Base-by-base conservation (phyloP, 495 filamentous ascomycete species). In the Aspergillus wentii region DNA sequence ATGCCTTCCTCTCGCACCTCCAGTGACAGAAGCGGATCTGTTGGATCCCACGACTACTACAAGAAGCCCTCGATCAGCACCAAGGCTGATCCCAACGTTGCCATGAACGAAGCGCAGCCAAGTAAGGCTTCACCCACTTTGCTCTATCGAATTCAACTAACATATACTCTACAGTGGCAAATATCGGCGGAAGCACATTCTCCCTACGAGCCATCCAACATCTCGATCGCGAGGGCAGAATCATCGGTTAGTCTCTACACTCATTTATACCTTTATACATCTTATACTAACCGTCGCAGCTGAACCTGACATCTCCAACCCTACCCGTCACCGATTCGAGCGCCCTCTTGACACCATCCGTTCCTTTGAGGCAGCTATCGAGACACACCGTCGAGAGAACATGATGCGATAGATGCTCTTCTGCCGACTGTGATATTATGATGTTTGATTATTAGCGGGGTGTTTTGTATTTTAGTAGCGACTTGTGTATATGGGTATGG, bases 311-410 rank as follows among this genome's bases (percentile, higher is more conserved):
- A 49, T 46, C 7, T 65, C 61, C 10, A 69, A 69, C 30, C 91
- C 91, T 4, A 96, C 91, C 8, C 78, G 91, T 38, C 80, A 71
- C 41, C 80, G 91, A 41, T 76, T 88, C 68, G 91, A 98, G 65
- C 78, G 91, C 15, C 91, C 91, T 9, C 63, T 98, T 9, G 91
- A 96, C 46, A 98, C 91, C 0, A 95, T 98, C 45, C 78, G 87
- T 40, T 80, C 79, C 7, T 96, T 96, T 50, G 85, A 98, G 54
- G 87, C 83, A 17, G 89, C 88, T 9, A 95, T 96, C 59, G 86
- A 95, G 46, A 71, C 51, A 2, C 53, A 54, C 29, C 57, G 52
- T 16, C 54, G 57, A 30, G 47, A 57, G 22, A 51, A 61, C 30
- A 16, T 25, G 28, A 21, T 16, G 17, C 26, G 30, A 46, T 19